Conservation (phyloP, 768 basidiomycete species). For the Hysterangium stoloniferum region DNA sequence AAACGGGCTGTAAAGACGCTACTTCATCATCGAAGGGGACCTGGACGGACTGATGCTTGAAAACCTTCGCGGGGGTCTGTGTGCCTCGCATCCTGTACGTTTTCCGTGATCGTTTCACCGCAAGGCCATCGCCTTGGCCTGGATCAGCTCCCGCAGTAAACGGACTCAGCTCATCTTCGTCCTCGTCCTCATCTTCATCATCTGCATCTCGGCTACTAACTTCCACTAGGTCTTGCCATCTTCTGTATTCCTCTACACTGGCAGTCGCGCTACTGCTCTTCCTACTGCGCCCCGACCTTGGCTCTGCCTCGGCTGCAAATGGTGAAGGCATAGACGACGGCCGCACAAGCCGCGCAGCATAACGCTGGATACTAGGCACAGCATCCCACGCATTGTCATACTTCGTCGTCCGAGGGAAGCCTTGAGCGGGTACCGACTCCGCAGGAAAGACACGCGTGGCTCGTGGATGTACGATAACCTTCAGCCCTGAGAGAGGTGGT, state of each 20-base stretch:
- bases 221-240: constrained; percentile 51
- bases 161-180: constrained; percentile 24
- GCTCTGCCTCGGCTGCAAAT: constrained; percentile 44
- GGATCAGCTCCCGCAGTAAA: constrained; percentile 11
- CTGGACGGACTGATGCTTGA: constrained; percentile 53
- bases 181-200: constrained; percentile 64
- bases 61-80: constrained; percentile 56
- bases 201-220: constrained; percentile 76
- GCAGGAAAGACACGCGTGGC: constrained; percentile 23
- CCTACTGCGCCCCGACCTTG: constrained; percentile 26
- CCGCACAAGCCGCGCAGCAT: constrained; percentile 53
- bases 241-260: constrained; percentile 28
- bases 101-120: constrained; percentile 23
- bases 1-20: not conserved
- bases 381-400: constrained; percentile 84
- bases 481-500: constrained; percentile 29
- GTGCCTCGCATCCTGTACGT: constrained; percentile 61
- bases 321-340: constrained; percentile 35
- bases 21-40: constrained; percentile 25
- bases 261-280: constrained; percentile 29
- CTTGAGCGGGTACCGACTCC: constrained; percentile 29
- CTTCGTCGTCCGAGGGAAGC: constrained; percentile 49
- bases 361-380: constrained; percentile 71
- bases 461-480: not conserved
- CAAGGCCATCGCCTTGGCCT: constrained; percentile 21